phyloP scores from a whole-genome alignment of 140 eudicot species.

The Senecio squalidus region DNA sequence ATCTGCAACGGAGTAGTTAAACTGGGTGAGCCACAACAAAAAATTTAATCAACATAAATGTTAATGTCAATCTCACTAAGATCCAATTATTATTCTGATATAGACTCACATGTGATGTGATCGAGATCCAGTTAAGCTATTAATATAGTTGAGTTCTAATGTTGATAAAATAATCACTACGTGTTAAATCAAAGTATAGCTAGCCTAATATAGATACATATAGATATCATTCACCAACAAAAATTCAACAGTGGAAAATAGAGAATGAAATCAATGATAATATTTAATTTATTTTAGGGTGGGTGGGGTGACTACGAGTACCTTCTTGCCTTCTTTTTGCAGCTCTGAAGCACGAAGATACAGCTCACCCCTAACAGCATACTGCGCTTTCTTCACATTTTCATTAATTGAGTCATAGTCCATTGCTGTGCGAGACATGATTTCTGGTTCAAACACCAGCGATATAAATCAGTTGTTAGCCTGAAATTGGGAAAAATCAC shows the following conservation, averaged over 20 bases:
- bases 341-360: slow-evolving; percentile 99
- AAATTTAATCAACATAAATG: no score
- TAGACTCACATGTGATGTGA: no score
- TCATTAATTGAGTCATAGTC: slow-evolving; percentile 83
- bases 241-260: no score
- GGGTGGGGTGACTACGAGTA: slow-evolving; percentile 1
- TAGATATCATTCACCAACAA: no score
- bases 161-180: no score
- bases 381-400: slow-evolving; percentile 96
- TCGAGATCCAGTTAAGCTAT: no score
- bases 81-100: no score
- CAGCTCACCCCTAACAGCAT: slow-evolving; percentile 98
- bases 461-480: slow-evolving; percentile 13
- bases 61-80: no score
- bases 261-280: background rate
- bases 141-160: no score
- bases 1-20: slow-evolving; percentile 45
- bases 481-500: slow-evolving; percentile 14
- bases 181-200: background rate
- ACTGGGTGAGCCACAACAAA: slow-evolving; percentile 11
- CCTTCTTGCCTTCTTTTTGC: slow-evolving; percentile 99
- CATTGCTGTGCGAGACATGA: slow-evolving; percentile 69
- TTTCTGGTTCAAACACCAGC: slow-evolving; percentile 22
- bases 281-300: background rate
- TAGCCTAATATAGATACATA: background rate